A percentile compares a stretch with the other conserved stretches of the same genome.
Conservation (phyloP, 2,329 filamentous ascomycete genomes). For the Niveomyces coronatus region DNA sequence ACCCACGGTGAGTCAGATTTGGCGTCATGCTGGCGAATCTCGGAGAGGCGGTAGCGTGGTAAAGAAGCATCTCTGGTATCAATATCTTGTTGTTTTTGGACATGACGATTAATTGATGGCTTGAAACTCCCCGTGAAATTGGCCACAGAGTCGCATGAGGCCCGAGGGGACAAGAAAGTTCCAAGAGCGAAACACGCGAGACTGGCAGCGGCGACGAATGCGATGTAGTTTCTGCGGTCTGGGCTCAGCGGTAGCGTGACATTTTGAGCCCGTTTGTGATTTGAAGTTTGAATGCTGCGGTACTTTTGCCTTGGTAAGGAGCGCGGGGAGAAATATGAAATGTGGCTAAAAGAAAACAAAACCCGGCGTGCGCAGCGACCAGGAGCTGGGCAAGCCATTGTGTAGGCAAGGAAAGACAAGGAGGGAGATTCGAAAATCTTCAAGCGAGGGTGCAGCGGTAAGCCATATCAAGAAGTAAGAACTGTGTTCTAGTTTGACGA, state of each 20-base stretch:
- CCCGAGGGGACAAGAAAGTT: neutral
- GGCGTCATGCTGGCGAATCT: conserved; percentile 42
- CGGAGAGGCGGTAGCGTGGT: conserved; percentile 39
- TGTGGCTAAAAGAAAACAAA: neutral
- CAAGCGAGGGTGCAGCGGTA: too few relatives aligned
- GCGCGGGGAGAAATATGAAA: neutral
- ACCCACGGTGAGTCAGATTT: conserved; percentile 50
- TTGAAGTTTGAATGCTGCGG: conserved; percentile 1
- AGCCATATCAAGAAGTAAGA: too few relatives aligned
- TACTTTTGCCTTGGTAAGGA: neutral
- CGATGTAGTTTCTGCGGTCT: neutral
- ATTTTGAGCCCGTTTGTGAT: neutral
- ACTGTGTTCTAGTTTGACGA: too few relatives aligned
- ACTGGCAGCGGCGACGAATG: neutral
- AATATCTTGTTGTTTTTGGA: neutral
- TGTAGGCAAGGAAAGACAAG: neutral
- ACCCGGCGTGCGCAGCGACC: conserved; percentile 11
- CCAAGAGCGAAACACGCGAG: conserved; percentile 2
- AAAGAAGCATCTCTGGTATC: conserved; percentile 29
- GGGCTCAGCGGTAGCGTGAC: neutral
- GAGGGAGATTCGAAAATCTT: too few relatives aligned
- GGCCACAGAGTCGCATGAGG: conserved; percentile 3
- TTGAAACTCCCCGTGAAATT: conserved; percentile 4
- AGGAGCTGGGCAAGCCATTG: conserved; percentile 12
- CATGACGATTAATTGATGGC: neutral